These are phyloP conservation scores for Fagopyrum tataricum DNA, from an alignment of 148 eudicot species.

Conservation along the genomic window DNA sequence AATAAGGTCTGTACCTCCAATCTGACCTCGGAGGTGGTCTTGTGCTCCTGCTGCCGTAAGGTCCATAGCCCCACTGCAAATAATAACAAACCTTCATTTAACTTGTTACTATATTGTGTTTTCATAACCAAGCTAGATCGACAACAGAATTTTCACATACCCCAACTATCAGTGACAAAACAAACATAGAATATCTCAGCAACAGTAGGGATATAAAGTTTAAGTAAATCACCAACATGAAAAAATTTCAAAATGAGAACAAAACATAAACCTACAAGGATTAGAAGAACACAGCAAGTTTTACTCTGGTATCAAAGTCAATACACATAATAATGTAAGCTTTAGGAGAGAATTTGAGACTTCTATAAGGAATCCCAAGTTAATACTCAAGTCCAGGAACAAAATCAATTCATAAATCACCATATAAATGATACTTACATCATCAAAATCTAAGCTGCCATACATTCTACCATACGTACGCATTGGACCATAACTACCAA, in stretches of 20 bases:
- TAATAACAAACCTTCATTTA: constrained; percentile 7
- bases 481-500: constrained; percentile 67
- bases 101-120: background rate
- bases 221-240: too few relatives aligned
- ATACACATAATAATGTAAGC: background rate
- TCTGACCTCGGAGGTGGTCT: constrained; percentile 78
- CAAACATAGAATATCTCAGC: background rate
- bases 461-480: constrained; percentile 88
- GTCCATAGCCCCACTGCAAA: constrained; percentile 56
- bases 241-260: background rate
- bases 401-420: background rate
- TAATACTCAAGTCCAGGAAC: background rate
- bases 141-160: background rate
- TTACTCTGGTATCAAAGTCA: background rate
- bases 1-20: constrained; percentile 89
- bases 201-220: background rate
- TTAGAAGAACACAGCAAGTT: background rate
- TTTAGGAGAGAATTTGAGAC: background rate
- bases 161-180: background rate
- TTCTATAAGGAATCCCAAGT: background rate
- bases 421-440: constrained; percentile 46
- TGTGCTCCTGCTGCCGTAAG: constrained; percentile 33
- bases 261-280: background rate
- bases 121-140: background rate
- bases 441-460: constrained; percentile 65